Evolutionary conservation across 768 basidiomycete species (phyloP), one percentile per base, ranked within the genome.

Genomic region (Sistotremastrum niveocremeum): DNA sequence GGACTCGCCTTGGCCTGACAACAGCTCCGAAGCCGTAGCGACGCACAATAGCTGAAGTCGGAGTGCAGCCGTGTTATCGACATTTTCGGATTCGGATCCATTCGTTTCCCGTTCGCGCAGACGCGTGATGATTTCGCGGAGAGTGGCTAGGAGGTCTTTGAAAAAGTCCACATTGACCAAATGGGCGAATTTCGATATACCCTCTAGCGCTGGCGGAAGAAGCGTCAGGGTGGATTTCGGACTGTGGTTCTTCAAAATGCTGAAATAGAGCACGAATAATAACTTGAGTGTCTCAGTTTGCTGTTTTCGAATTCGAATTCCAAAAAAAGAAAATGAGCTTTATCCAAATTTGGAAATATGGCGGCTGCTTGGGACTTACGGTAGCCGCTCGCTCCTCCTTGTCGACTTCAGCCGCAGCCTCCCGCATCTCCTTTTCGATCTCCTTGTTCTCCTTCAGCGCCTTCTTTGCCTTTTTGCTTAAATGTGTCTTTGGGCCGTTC

Each of bases 131-230:
- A 93, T 73, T 48, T 72, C 72, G 64, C 85, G 85, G 34, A 99
- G 69, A 4, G 91, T 87, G 45, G 76, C 71, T 69, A 99, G 74
- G 41, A 99, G 70, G 65, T 99, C 95, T 57, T 83, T 81, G 77
- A 98, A 99, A 66, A 99, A 98, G 61, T 99, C 93, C 54, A 98
- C 76, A 63, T 95, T 99, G 61, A 99, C 90, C 48, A 97, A 76
- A 60, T 98, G 95, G 1, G 94, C 84, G 58, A 88, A 98, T 65
- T 79, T 81, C 3, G 91, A 80, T 55, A 98, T 84, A 50, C 95
- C 95, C 56, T 84, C 81, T 51, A 99, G 70, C 38, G 91, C 93
- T 33, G 84, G 76, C 20, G 89, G 81, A 9, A 98, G 72, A 6
- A 98, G 72, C 20, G 20, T 20, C 20, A 20, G 20, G 20, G 20